Evolutionary conservation across 2,329 filamentous ascomycete genomes (phyloP), one percentile per base, ranked within the genome.

Genomic region (Colletotrichum lupini): DNA sequence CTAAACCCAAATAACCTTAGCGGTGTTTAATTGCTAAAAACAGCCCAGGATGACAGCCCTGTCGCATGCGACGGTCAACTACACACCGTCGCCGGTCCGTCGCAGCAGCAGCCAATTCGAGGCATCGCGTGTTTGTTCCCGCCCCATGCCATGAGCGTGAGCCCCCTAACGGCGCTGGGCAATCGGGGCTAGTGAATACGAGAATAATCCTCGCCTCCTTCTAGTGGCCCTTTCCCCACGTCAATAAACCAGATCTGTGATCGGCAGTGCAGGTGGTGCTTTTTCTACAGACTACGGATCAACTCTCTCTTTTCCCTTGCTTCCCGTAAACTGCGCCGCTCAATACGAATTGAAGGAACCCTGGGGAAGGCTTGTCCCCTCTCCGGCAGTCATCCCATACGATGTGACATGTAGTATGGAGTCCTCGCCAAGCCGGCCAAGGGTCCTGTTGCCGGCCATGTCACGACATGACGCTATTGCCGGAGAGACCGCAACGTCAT

Each of bases 401-500:
- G 67, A 73, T 52, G 70, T 73, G 67, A 65, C 67, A 73, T 70
- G 60, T 46, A 52, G 37, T 52, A 70, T 66, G 67, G 60, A 65
- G 55, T 42, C 35, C 12, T 35, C 53, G 65, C 69, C 69, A 68
- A 72, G 65, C n/a, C 24, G 52, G 58, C 16, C 55, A 52, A 56
- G 55, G 70, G 46, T 61, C 28, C 56, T 65, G 46, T 61, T 61
- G 67, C 62, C 57, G 58, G 35, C 63, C 61, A 68, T 63, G 63
- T 59, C 52, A 63, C 62, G 52, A 63, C 68, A 72, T 74, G 68
- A 74, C 55, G 62, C 68, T 67, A 95, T 96, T 73, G 85, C 85
- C 30, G 85, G 92, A 75, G 84, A 87, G 60, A 92, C 79, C 93
- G 93, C 1, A 81, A 89, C 67, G 87, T 87, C 5, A 94, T 95